phyloP scores from a whole-genome alignment of 2,329 filamentous ascomycete genomes.

The Penicillium sp. region DNA sequence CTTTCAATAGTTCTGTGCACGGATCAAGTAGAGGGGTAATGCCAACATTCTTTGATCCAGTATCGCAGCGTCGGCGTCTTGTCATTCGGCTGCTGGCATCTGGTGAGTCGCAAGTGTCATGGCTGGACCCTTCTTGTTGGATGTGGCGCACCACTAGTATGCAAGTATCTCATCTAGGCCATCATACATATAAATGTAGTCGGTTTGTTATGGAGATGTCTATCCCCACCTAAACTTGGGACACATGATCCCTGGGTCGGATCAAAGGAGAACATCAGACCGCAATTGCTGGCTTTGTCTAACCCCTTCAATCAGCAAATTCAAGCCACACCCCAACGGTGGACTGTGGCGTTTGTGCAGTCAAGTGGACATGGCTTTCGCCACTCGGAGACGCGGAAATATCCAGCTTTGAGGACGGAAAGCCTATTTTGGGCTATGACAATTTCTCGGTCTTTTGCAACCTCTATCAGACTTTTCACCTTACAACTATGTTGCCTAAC shows the following conservation, averaged over 20 bases:
- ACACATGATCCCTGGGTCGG: neutral
- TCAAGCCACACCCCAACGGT: slow-evolving; percentile 22
- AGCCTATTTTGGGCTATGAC: neutral
- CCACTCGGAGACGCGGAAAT: slow-evolving; percentile 19
- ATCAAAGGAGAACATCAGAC: slow-evolving; percentile 13
- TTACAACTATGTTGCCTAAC: neutral
- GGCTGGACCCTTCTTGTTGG: neutral
- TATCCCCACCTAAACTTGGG: neutral
- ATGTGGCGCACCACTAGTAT: slow-evolving; percentile 3
- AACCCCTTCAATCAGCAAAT: neutral
- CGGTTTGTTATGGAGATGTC: neutral
- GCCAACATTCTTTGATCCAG: neutral
- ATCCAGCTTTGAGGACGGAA: neutral
- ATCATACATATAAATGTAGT: neutral
- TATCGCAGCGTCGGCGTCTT: neutral
- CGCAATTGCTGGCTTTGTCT: slow-evolving; percentile 10
- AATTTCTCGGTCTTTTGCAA: neutral
- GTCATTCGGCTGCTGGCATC: neutral
- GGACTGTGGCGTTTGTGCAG: slow-evolving; percentile 18
- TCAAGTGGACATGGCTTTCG: slow-evolving; percentile 5
- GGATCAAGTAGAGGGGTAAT: slow-evolving; percentile 14
- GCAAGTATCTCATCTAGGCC: neutral
- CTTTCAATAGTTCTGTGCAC: slow-evolving; percentile 26
- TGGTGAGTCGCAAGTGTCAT: slow-evolving; percentile 11
- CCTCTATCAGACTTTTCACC: neutral